Evolutionary conservation across 179 eudicot species (phyloP).

Genomic region (Beta macrorhiza): DNA sequence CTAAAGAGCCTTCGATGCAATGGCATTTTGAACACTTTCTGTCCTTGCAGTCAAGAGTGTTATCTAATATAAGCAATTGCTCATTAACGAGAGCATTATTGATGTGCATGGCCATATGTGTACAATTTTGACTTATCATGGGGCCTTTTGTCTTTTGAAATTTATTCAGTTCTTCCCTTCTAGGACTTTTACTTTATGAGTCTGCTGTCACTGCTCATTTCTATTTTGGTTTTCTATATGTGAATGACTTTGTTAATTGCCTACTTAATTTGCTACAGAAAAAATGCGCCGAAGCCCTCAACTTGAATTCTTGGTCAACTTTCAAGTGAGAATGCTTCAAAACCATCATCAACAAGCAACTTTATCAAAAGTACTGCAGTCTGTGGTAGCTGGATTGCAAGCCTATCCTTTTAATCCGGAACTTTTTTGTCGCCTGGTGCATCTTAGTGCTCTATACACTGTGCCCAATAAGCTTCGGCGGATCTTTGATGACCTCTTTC

Average conservation of each 20-base stretch:
- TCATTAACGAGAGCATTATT: neutral
- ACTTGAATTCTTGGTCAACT: constrained; percentile 65
- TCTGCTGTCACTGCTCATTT: neutral
- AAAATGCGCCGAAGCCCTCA: constrained; percentile 66
- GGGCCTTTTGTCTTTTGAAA: neutral
- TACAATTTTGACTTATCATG: constrained; percentile 6
- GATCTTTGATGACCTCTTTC: constrained; percentile 66
- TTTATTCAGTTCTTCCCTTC: neutral
- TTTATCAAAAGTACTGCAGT: constrained; percentile 53
- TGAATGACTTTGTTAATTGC: neutral
- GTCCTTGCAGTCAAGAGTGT: constrained; percentile 8
- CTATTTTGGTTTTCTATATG: neutral
- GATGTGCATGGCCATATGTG: constrained; percentile 4
- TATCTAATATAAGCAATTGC: neutral
- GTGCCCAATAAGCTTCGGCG: constrained; percentile 73
- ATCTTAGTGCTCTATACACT: constrained; percentile 57
- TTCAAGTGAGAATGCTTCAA: constrained; percentile 62
- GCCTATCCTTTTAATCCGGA: constrained; percentile 69
- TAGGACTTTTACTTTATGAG: neutral
- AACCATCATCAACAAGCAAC: constrained; percentile 54
- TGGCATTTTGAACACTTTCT: neutral
- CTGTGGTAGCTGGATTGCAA: constrained; percentile 67
- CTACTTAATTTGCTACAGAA: constrained; percentile 49
- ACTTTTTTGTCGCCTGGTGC: constrained; percentile 58
- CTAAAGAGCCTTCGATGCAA: neutral